Percentiles rank a stretch among this genome's conserved stretches.
Conservation (phyloP, 2,329 filamentous ascomycete genomes). For the Diaporthe vaccinii region DNA sequence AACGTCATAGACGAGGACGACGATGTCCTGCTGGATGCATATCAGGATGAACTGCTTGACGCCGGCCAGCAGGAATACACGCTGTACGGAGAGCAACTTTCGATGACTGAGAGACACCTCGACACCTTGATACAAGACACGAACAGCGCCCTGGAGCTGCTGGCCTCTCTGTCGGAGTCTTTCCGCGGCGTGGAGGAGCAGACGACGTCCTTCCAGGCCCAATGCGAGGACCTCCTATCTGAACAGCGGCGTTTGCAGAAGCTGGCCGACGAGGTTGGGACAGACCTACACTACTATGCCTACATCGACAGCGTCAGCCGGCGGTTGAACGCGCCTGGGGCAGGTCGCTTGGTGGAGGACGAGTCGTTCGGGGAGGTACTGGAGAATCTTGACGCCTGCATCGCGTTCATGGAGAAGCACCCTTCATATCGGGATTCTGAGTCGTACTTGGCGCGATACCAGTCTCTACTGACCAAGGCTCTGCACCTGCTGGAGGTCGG, state of each 20-base stretch:
- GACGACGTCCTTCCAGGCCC: constrained; percentile 91
- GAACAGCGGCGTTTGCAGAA: constrained; percentile 85
- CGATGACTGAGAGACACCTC: constrained; percentile 85
- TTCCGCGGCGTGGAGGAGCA: constrained; percentile 91
- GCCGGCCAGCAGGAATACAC: constrained; percentile 90
- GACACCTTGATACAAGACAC: constrained; percentile 84
- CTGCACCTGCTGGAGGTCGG: constrained; percentile 73
- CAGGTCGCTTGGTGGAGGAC: constrained; percentile 85
- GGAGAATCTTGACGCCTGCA: constrained; percentile 86
- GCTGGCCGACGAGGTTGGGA: constrained; percentile 86
- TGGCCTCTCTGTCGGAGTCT: constrained; percentile 84
- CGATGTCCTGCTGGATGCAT: constrained; percentile 62
- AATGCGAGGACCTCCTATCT: constrained; percentile 87
- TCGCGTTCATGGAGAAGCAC: constrained; percentile 91
- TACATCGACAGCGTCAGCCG: constrained; percentile 93
- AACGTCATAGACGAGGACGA: constrained; percentile 44
- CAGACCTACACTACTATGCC: constrained; percentile 93
- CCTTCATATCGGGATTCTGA: constrained; percentile 88
- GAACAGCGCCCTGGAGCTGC: constrained; percentile 76
- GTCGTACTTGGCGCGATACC: constrained; percentile 89
- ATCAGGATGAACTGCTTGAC: constrained; percentile 79
- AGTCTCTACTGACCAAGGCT: constrained; percentile 79
- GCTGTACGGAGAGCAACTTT: constrained; percentile 84
- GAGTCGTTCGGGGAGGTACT: constrained; percentile 91
- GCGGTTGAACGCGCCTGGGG: constrained; percentile 91